Evolutionary conservation across 2,329 filamentous ascomycete species (phyloP), one percentile per base, ranked within the genome.

Genomic region (Stylonectria norvegica): DNA sequence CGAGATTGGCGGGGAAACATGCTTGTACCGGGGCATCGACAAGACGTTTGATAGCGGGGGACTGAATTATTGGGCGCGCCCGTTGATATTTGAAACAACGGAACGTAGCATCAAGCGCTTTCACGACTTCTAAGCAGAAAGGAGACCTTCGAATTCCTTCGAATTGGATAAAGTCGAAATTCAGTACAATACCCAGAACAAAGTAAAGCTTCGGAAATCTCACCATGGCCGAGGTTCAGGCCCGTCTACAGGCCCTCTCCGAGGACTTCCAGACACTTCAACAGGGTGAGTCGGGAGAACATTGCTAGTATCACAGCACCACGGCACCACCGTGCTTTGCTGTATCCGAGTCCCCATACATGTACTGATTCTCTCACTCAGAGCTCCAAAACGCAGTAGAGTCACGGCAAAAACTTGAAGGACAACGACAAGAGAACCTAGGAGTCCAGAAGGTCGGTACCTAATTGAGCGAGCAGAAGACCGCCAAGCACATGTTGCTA

Each of bases 361-460:
- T n/a, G 19, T 35, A n/a, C 48, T 55, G 23, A 55, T 35, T 28
- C 20, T 3, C 14, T 5, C n/a, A 12, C 15, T 18, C 38, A 95
- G 93, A 97, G 55, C 77, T 97, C 40, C 86, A 89, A 64, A 78
- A 73, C 30, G 72, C 80, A 14, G 80, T 97, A 18, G 75, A 82
- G 31, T 86, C 89, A 8, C 81, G 90, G 48, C 90, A 98, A 69
- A 94, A 86, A 67, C 81, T 98, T 5, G 90, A 96, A 63, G 86
- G 89, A 5, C 93, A 98, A 66, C 86, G 86, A 63, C 88, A 95
- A 60, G 93, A 98, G 65, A 98, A 97, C 62, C 70, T 83, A 34
- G 83, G 85, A 12, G 93, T 98, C 8, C 82, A 94, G 64, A 85
- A 87, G 69, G 87, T 88, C 53, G 31, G 64, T 38, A 20, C 8